Conservation (phyloP, 345 rosid species). For the Ricinus communis region DNA sequence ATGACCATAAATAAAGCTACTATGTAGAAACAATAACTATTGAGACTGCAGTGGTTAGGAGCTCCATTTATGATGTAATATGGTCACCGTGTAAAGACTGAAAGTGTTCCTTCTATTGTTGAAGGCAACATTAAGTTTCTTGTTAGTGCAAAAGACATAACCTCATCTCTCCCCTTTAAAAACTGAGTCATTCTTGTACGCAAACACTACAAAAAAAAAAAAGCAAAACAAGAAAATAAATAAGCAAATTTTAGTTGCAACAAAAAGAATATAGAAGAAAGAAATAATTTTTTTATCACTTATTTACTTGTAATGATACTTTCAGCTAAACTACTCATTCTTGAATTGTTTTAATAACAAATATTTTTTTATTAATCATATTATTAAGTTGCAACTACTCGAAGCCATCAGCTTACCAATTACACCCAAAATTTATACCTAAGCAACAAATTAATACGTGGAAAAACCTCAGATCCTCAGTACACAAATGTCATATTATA, state of each 20-base stretch:
- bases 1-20: constrained; percentile 18
- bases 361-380: no score
- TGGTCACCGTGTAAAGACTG: constrained; percentile 60
- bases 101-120: constrained; percentile 61
- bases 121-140: constrained; percentile 39
- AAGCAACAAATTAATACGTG: no score
- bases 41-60: constrained; percentile 43
- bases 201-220: constrained; percentile 46
- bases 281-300: no score
- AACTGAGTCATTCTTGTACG: constrained; percentile 72
- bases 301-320: no score
- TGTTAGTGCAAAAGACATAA: constrained; percentile 63
- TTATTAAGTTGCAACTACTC: no score
- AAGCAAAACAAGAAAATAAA: background rate
- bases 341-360: no score
- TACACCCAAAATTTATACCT: no score
- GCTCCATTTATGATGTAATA: constrained; percentile 76
- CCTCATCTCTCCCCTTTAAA: constrained; percentile 72
- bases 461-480: no score
- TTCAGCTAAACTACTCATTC: no score
- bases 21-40: constrained; percentile 15
- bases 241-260: no score
- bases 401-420: no score
- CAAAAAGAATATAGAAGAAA: background rate
- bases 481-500: no score